These are phyloP conservation scores for Clonostachys sp. DNA, from an alignment of 2,329 filamentous ascomycete species.

Conservation along the genomic window DNA sequence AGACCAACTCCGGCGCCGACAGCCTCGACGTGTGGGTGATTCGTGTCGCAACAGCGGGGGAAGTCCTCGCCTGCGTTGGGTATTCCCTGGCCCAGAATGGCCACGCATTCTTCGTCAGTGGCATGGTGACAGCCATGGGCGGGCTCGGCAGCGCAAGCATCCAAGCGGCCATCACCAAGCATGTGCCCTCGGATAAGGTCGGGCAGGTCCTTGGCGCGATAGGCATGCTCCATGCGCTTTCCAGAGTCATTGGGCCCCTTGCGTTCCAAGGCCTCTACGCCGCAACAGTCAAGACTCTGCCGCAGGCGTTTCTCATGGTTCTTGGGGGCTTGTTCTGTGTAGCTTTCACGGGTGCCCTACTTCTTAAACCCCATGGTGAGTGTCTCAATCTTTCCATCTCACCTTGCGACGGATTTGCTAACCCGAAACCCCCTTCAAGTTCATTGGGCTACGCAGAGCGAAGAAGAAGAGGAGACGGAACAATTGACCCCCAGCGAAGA, in stretches of 20 bases:
- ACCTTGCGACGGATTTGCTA: conserved; percentile 7
- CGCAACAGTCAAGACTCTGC: conserved; percentile 70
- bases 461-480: conserved; percentile 13
- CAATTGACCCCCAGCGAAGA: conserved; percentile 1
- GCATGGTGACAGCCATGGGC: conserved; percentile 70
- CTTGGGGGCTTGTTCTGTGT: conserved; percentile 62
- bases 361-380: conserved; percentile 72
- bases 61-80: conserved; percentile 70
- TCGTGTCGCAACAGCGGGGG: conserved; percentile 69
- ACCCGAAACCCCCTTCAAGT: conserved; percentile 15
- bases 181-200: conserved; percentile 76
- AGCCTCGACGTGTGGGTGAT: conserved; percentile 73
- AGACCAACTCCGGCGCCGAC: conserved; percentile 67
- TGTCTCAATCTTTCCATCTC: conserved; percentile 10
- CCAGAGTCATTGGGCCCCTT: conserved; percentile 73
- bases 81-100: conserved; percentile 64
- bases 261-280: conserved; percentile 86
- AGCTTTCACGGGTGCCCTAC: conserved; percentile 62
- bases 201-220: conserved; percentile 87
- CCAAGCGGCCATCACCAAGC: conserved; percentile 83
- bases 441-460: conserved; percentile 19
- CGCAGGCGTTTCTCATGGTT: conserved; percentile 80
- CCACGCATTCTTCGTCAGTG: conserved; percentile 64
- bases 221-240: conserved; percentile 78
- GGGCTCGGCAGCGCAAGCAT: conserved; percentile 83